phyloP scores from a whole-genome alignment of 495 filamentous ascomycete species.

The Neurospora sp. region DNA sequence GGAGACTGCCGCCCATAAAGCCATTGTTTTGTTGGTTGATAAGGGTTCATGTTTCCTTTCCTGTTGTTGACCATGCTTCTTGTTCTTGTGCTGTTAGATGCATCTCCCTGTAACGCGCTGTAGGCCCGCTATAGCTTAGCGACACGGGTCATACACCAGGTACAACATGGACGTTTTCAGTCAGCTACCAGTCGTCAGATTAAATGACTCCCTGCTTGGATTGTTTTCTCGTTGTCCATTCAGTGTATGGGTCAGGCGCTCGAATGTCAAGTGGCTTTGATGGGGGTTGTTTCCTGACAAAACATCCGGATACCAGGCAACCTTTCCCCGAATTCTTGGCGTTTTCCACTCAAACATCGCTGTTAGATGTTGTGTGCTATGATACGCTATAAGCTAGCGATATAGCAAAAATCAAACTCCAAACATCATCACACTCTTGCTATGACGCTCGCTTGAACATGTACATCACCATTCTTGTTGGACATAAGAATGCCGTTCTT shows the following conservation, averaged over 20 bases:
- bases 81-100: neutral
- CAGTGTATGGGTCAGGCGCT: neutral
- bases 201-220: neutral
- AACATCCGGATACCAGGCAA: neutral
- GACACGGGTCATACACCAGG: neutral
- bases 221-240: too few relatives aligned
- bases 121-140: neutral
- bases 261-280: neutral
- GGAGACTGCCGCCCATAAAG: too few relatives aligned
- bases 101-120: neutral
- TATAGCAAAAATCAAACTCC: neutral
- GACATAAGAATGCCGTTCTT: neutral
- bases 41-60: neutral
- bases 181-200: neutral
- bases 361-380: neutral
- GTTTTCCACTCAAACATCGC: neutral
- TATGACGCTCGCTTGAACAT: neutral
- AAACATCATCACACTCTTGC: neutral
- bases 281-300: neutral
- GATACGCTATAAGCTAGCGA: neutral
- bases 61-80: neutral
- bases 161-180: neutral
- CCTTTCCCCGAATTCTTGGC: neutral
- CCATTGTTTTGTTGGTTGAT: neutral
- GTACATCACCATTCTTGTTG: neutral